Conservation (phyloP, 139 green algal species). For the Haematococcus sp. region DNA sequence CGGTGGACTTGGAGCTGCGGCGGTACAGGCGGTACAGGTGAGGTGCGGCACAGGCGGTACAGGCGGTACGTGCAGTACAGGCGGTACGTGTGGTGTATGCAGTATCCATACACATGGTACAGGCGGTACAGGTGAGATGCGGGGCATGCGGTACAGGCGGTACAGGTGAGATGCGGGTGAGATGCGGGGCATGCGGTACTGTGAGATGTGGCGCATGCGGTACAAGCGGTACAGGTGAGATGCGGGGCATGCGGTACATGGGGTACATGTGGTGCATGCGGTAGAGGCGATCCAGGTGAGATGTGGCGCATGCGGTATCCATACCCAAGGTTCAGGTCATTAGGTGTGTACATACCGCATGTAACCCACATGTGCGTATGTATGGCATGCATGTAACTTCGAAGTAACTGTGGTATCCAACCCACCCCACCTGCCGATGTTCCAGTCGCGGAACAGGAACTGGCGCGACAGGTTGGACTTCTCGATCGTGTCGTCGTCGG, state of each 20-base stretch:
- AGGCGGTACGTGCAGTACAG: neutral
- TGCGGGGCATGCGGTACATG: neutral
- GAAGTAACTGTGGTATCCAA: neutral
- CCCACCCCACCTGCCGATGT: slow-evolving; percentile 81
- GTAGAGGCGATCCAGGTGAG: neutral
- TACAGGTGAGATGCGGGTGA: too few relatives aligned
- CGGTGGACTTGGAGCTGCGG: slow-evolving; percentile 76
- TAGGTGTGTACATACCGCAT: too few relatives aligned
- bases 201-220: neutral
- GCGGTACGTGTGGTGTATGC: too few relatives aligned
- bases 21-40: neutral
- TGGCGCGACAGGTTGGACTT: slow-evolving; percentile 96
- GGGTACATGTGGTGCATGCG: too few relatives aligned
- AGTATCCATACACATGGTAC: neutral
- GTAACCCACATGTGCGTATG: too few relatives aligned
- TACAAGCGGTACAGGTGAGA: neutral
- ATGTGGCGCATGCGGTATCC: neutral
- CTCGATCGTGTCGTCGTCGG: slow-evolving; percentile 98
- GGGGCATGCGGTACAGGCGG: neutral
- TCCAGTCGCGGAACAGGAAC: slow-evolving; percentile 97
- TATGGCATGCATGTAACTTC: too few relatives aligned
- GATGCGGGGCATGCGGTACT: too few relatives aligned
- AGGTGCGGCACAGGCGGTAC: neutral
- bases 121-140: neutral
- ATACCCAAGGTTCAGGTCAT: too few relatives aligned